Evolutionary conservation across 805 yeast genomes (phyloP), one percentile per base, ranked within the genome.

Genomic region (Myxozyma monticola): DNA sequence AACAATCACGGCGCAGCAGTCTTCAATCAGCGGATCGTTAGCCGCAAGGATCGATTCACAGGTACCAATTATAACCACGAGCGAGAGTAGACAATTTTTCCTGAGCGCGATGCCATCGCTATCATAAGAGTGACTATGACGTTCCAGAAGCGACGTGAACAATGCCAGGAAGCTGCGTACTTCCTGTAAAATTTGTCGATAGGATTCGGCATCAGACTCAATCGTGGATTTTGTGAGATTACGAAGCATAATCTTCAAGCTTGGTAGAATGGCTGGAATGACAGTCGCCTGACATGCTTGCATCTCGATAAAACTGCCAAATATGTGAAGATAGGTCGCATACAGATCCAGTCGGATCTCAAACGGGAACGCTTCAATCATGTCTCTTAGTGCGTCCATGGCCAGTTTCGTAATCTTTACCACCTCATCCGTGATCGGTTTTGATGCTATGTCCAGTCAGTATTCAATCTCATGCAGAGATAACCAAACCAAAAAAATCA

Each of bases 341-440:
- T 79, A 80, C 25, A 91, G 68, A 64, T 91, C 98, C 10, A 72
- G 66, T 57, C 79, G 79, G 39, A 88, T 84, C 17, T 84, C 74
- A 22, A 74, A 79, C 0, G 95, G 91, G 59, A 90, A 81, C 29
- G 70, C 71, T 14, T 73, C 74, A 20, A 81, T 74, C 82, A 86
- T 84, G 6, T 72, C 78, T n/a, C 81, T 78, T 20, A 86, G 69
- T 1, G 77, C 72, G 14, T 66, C 66, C 35, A 68, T 60, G 36
- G 66, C 62, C n/a, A 63, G 14, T 21, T 36, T 25, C 2, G 58
- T 65, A 0, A 64, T 38, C 12, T 56, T 60, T 24, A 65, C 64
- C 8, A 39, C 47, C 2, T 51, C 58, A 3, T 37, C 53, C 3
- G 52, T 48, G 9, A 54, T 8, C 8, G 43, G 37, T 55, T 59